These are phyloP conservation scores for Stentor roeselii DNA, from an alignment of 73 alveolate genomes.

Conservation along the genomic window DNA sequence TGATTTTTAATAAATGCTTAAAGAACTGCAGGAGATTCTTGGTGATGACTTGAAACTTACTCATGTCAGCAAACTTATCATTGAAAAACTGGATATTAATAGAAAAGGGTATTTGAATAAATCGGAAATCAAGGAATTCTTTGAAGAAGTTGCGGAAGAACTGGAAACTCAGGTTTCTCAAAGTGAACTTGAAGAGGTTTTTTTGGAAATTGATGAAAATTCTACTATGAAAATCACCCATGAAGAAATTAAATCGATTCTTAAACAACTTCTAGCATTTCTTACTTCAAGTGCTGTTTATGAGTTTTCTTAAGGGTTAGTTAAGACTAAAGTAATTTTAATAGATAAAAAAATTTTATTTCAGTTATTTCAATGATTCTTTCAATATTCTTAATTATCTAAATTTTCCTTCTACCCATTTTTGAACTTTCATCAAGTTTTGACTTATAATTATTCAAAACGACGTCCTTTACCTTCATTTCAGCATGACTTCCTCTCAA, in stretches of 20 bases:
- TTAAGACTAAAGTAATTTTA: no score
- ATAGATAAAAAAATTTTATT: no score
- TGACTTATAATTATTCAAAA: not conserved
- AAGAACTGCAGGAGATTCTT: not conserved
- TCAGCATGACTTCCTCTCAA: slow-evolving; percentile 12
- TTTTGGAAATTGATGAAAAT: slow-evolving; percentile 16
- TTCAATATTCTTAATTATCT: no score
- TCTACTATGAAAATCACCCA: not conserved
- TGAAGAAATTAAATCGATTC: not conserved
- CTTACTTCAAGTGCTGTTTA: no score
- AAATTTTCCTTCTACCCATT: no score
- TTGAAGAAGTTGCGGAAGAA: slow-evolving; percentile 22
- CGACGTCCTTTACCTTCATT: not conserved
- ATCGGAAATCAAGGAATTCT: not conserved
- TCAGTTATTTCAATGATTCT: no score
- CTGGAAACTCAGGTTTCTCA: not conserved
- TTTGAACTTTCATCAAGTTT: not conserved
- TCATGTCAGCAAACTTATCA: not conserved
- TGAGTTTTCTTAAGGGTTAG: no score
- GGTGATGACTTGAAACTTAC: not conserved
- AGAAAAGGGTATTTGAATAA: not conserved
- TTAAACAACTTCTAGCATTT: not conserved
- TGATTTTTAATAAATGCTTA: not conserved
- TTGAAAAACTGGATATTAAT: slow-evolving; percentile 20
- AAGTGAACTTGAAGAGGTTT: not conserved